Conservation (phyloP, 2,329 filamentous ascomycete genomes). For the Lasiodiplodia sp. region DNA sequence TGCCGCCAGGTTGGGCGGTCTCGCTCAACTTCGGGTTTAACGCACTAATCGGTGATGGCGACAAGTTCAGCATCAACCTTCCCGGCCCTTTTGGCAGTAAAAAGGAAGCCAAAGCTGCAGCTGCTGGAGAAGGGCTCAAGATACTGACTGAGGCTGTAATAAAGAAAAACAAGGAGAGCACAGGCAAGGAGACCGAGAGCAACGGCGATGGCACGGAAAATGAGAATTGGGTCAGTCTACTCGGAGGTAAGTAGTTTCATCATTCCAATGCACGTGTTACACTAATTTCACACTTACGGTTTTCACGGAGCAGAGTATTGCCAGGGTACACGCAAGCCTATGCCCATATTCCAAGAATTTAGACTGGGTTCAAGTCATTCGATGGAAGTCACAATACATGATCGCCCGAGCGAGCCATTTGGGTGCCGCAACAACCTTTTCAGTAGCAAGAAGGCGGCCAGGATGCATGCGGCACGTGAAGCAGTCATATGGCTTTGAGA, state of each 20-base stretch:
- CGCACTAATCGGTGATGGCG: conserved; percentile 32
- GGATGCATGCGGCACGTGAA: conserved; percentile 48
- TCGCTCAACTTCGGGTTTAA: conserved; percentile 37
- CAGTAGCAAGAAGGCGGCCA: conserved; percentile 51
- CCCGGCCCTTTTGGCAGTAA: conserved; percentile 46
- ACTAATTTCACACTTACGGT: not conserved
- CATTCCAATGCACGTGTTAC: not conserved
- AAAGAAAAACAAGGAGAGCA: conserved; percentile 34
- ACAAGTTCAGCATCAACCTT: conserved; percentile 35
- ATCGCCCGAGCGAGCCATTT: conserved; percentile 39
- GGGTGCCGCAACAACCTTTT: conserved; percentile 45
- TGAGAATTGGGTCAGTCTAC: conserved; percentile 48
- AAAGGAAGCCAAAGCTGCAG: conserved; percentile 52
- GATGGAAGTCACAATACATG: conserved; percentile 40
- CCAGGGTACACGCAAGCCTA: conserved; percentile 35
- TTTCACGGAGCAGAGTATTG: conserved; percentile 40
- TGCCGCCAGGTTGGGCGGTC: conserved; percentile 35
- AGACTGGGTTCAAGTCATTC: conserved; percentile 40
- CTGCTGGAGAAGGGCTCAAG: conserved; percentile 43
- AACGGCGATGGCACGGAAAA: conserved; percentile 32
- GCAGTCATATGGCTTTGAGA: conserved; percentile 52
- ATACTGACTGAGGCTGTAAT: conserved; percentile 38
- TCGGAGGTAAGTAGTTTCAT: conserved; percentile 33
- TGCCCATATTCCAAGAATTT: conserved; percentile 46
- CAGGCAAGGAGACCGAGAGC: conserved; percentile 33